These are phyloP conservation scores for Hypoxylon crocopeplum DNA, from an alignment of 495 filamentous ascomycete species.

Conservation along the genomic window DNA sequence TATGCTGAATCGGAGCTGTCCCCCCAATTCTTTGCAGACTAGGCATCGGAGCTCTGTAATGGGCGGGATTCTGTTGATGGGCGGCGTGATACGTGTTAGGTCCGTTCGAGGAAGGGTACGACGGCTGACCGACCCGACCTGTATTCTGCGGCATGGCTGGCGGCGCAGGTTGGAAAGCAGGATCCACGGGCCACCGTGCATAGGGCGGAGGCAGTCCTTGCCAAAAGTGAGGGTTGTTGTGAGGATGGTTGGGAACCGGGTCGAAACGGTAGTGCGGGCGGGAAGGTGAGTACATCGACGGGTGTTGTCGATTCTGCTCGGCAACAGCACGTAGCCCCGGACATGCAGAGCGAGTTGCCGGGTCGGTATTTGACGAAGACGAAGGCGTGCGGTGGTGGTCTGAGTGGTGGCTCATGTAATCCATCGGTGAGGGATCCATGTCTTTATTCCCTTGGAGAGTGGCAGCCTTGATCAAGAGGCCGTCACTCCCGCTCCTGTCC, in stretches of 20 bases:
- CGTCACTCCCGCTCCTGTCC: constrained; percentile 26
- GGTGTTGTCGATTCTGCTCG: constrained; percentile 32
- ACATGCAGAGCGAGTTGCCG: constrained; percentile 32
- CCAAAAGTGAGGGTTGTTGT: constrained; percentile 16
- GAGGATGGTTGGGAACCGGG: constrained; percentile 18
- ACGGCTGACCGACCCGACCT: constrained; percentile 22
- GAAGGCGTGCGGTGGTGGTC: constrained; percentile 19
- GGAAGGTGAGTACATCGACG: constrained; percentile 9
- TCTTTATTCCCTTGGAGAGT: constrained; percentile 15
- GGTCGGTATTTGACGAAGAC: constrained; percentile 20
- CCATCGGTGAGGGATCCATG: constrained; percentile 39
- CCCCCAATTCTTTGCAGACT: constrained; percentile 34
- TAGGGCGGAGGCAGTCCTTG: constrained; percentile 22
- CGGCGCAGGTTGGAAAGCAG: constrained; percentile 8
- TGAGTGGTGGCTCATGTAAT: constrained; percentile 29
- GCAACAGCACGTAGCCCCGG: constrained; percentile 33
- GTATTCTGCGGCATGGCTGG: constrained; percentile 7
- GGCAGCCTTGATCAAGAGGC: constrained; percentile 21
- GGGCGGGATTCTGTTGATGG: constrained; percentile 1
- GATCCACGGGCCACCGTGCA: constrained; percentile 14
- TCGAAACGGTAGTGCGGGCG: constrained; percentile 28
- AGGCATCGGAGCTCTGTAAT: constrained; percentile 21
- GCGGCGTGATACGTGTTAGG: constrained; percentile 10
- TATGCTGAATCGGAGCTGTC: constrained; percentile 33
- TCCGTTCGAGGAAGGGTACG: constrained; percentile 7